A percentile compares a stretch with the other conserved stretches of the same genome.
phyloP scores from a whole-genome alignment of 2,329 filamentous ascomycete species.

The Sclerotinia spermophila region DNA sequence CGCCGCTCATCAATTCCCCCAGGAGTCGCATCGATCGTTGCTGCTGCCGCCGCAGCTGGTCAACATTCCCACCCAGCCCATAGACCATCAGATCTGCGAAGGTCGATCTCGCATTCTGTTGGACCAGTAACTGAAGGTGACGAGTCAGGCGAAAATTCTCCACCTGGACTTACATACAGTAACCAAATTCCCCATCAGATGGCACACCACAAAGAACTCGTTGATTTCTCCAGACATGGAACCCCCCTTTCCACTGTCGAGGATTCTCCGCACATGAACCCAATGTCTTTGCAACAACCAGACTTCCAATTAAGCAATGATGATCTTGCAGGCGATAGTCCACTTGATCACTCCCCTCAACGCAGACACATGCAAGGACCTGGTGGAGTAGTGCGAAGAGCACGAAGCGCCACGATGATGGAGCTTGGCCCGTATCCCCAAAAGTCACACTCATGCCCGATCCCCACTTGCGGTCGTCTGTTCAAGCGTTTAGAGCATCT shows the following conservation, averaged over 20 bases:
- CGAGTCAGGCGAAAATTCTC: conserved; percentile 74
- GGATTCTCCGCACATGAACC: conserved; percentile 72
- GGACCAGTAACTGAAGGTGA: conserved; percentile 77
- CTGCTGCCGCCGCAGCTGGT: conserved; percentile 51
- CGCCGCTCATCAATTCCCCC: conserved; percentile 90
- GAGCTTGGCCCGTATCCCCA: conserved; percentile 94
- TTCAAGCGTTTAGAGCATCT: conserved; percentile 99
- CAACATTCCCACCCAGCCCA: conserved; percentile 56
- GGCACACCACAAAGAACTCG: conserved; percentile 72
- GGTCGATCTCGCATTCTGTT: conserved; percentile 86
- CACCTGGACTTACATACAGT: conserved; percentile 70
- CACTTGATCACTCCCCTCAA: conserved; percentile 56
- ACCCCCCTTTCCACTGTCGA: conserved; percentile 86
- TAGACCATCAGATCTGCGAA: conserved; percentile 82
- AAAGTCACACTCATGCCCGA: conserved; percentile 99
- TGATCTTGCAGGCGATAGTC: conserved; percentile 56
- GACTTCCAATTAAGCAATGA: conserved; percentile 65
- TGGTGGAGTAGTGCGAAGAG: conserved; percentile 78
- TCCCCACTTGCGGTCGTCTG: conserved; percentile 90
- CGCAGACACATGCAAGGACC: conserved; percentile 67
- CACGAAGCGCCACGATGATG: conserved; percentile 92
- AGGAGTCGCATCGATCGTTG: conserved; percentile 65
- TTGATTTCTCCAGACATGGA: conserved; percentile 82
- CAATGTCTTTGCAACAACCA: conserved; percentile 65
- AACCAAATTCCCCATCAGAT: conserved; percentile 61